These are phyloP conservation scores for Paraurostyla sp. DNA, from an alignment of 73 alveolate genomes.

Conservation along the genomic window DNA sequence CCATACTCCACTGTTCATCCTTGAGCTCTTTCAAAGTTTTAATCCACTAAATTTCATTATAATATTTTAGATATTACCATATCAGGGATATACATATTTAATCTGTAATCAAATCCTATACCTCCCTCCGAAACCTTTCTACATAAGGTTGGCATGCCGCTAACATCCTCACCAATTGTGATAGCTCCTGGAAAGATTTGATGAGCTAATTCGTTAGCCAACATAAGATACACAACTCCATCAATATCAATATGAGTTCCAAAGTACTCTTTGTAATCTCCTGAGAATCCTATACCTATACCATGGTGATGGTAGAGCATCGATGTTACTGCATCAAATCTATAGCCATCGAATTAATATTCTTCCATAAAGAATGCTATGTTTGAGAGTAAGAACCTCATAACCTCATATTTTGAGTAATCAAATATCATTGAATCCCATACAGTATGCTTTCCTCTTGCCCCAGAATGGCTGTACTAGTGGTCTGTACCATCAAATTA, in stretches of 20 bases:
- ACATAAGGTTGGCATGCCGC: slow-evolving; percentile 99
- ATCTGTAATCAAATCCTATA: slow-evolving; percentile 97
- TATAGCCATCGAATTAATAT: slow-evolving; percentile 98
- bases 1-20: slow-evolving; percentile 97
- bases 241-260: slow-evolving; percentile 93
- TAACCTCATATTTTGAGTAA: slow-evolving; percentile 94
- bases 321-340: slow-evolving; percentile 99
- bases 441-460: slow-evolving; percentile 93
- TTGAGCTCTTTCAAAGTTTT: slow-evolving; percentile 82
- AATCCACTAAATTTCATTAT: slow-evolving; percentile 34
- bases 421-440: slow-evolving; percentile 99
- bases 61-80: slow-evolving; percentile 44
- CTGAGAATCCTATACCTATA: slow-evolving; percentile 91
- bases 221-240: slow-evolving; percentile 93
- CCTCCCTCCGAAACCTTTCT: slow-evolving; percentile 98
- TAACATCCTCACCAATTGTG: slow-evolving; percentile 98
- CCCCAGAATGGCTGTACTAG: slow-evolving; percentile 97
- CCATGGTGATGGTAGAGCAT: slow-evolving; percentile 99
- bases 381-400: slow-evolving; percentile 97
- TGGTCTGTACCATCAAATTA: slow-evolving; percentile 99
- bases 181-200: slow-evolving; percentile 93
- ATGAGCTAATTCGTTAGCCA: slow-evolving; percentile 98
- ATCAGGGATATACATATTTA: slow-evolving; percentile 97
- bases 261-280: slow-evolving; percentile 95
- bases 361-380: slow-evolving; percentile 94